Conservation (phyloP, 768 basidiomycete genomes). For the Sarcomyxa edulis region DNA sequence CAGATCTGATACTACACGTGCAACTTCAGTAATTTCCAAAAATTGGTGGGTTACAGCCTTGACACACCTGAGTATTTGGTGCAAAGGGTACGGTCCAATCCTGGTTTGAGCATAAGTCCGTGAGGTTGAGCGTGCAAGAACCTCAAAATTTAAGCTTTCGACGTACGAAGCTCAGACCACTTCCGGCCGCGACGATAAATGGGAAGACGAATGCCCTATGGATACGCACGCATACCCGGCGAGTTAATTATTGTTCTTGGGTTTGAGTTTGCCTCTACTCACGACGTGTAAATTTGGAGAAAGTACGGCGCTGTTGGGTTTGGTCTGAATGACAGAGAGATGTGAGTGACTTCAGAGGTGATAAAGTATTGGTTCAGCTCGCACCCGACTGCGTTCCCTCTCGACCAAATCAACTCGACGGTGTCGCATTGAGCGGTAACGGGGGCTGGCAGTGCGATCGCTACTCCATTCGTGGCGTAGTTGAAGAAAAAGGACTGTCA, state of each 20-base stretch:
- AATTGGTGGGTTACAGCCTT: neutral
- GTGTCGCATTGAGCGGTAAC: conserved; percentile 40
- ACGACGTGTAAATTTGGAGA: conserved; percentile 61
- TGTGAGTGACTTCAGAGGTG: conserved; percentile 1
- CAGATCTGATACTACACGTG: conserved; percentile 60
- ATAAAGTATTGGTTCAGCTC: conserved; percentile 4
- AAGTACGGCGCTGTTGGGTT: conserved; percentile 52
- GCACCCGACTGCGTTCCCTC: conserved; percentile 35
- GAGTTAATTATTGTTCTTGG: neutral
- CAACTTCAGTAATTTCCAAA: neutral
- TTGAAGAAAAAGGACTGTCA: no score
- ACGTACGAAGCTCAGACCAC: conserved; percentile 42
- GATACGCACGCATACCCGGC: neutral
- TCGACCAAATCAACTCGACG: conserved; percentile 36
- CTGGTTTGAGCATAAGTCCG: conserved; percentile 23
- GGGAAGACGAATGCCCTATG: conserved; percentile 45
- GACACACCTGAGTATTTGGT: conserved; percentile 48
- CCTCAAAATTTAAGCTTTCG: neutral
- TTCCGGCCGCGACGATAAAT: conserved; percentile 45
- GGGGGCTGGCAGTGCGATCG: no score
- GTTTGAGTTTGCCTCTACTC: conserved; percentile 14
- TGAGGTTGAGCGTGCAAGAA: neutral
- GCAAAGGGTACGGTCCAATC: conserved; percentile 56
- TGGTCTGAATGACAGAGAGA: conserved; percentile 31
- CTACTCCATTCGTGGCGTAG: no score